Percentiles rank a stretch among this genome's conserved stretches.
phyloP scores from a whole-genome alignment of 2,329 filamentous ascomycete species.

The Paramyrothecium roridum region DNA sequence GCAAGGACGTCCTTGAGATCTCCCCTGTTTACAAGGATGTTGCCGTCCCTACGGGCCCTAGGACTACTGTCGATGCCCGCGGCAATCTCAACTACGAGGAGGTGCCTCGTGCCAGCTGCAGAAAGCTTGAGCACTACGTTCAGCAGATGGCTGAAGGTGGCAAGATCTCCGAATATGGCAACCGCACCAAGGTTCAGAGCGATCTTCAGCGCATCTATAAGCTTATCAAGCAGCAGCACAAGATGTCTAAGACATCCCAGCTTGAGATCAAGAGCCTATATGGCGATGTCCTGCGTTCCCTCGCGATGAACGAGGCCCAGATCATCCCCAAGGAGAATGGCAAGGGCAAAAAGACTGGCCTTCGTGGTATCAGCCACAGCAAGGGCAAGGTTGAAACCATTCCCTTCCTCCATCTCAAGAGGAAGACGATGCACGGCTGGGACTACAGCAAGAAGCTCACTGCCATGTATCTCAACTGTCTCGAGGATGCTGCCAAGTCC shows the following conservation, averaged over 20 bases:
- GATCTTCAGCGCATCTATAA: conserved; percentile 95
- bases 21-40: conserved; percentile 96
- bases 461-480: conserved; percentile 83
- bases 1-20: conserved; percentile 81
- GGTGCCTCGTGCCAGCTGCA: conserved; percentile 78
- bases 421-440: conserved; percentile 91
- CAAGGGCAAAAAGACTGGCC: conserved; percentile 54
- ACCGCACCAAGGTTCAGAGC: conserved; percentile 95
- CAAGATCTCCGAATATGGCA: conserved; percentile 98
- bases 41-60: conserved; percentile 82
- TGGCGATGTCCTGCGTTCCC: conserved; percentile 86
- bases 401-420: conserved; percentile 95
- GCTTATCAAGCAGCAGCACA: conserved; percentile 97
- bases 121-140: conserved; percentile 97
- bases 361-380: conserved; percentile 52
- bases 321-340: conserved; percentile 87
- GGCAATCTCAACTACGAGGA: conserved; percentile 94
- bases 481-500: conserved; percentile 82
- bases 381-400: conserved; percentile 97
- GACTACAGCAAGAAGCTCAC: conserved; percentile 99
- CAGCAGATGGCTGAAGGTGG: conserved; percentile 98
- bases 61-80: conserved; percentile 86
- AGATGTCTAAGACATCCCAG: conserved; percentile 92
- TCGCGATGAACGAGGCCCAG: conserved; percentile 97
- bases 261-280: conserved; percentile 96